Percentiles rank a stretch among this genome's conserved stretches.
Conservation (phyloP, 495 filamentous ascomycete genomes). For the Tuber calosporum region DNA sequence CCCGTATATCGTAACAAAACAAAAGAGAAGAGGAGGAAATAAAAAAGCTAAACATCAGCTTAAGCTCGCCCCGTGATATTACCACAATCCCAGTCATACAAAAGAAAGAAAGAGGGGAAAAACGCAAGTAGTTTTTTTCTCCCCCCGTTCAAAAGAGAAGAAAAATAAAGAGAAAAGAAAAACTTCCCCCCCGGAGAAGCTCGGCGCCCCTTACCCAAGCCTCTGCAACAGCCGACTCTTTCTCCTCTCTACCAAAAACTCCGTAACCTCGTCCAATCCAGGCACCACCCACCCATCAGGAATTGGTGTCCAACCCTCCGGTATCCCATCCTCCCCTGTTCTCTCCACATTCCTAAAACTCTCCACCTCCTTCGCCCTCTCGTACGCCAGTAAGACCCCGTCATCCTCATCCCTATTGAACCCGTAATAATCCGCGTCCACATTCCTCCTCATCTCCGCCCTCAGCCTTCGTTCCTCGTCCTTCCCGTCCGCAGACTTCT, state of each 20-base stretch:
- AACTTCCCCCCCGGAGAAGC: background rate
- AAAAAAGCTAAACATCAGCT: background rate
- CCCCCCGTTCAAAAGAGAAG: background rate
- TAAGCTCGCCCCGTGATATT: background rate
- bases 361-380: conserved; percentile 73
- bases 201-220: conserved; percentile 49
- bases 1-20: background rate
- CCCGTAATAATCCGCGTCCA: conserved; percentile 93
- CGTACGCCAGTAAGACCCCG: conserved; percentile 72
- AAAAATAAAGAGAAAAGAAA: background rate
- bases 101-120: background rate
- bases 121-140: background rate
- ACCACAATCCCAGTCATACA: background rate
- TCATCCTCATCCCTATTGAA: conserved; percentile 94
- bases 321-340: conserved; percentile 45
- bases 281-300: conserved; percentile 84
- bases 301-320: conserved; percentile 69
- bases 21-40: background rate
- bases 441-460: conserved; percentile 66
- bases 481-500: conserved; percentile 52
- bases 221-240: conserved; percentile 73
- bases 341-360: conserved; percentile 56
- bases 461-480: conserved; percentile 53
- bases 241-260: conserved; percentile 83
- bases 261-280: conserved; percentile 78